Conservation (phyloP, 495 filamentous ascomycete genomes). For the Evernia prunastri region DNA sequence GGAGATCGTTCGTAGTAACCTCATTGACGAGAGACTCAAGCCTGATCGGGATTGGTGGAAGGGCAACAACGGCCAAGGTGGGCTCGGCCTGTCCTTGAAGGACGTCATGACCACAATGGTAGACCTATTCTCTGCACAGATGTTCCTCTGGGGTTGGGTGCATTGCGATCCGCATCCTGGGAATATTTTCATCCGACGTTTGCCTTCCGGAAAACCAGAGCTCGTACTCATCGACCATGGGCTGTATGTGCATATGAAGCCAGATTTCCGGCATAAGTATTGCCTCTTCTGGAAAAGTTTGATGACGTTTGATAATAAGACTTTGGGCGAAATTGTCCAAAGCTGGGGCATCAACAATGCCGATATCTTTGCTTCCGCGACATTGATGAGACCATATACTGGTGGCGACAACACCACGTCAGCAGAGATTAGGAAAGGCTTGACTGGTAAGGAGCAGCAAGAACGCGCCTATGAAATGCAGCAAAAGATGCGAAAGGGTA, state of each 20-base stretch:
- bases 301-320: conserved; percentile 85
- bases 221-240: conserved; percentile 96
- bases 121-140: conserved; percentile 89
- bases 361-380: conserved; percentile 86
- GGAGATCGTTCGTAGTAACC: conserved; percentile 37
- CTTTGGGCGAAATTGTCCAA: conserved; percentile 60
- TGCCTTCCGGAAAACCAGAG: conserved; percentile 74
- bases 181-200: conserved; percentile 89
- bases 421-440: conserved; percentile 54
- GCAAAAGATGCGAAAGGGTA: conserved; percentile 70
- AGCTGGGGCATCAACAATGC: conserved; percentile 82
- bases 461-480: conserved; percentile 77
- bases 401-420: conserved; percentile 68
- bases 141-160: conserved; percentile 91
- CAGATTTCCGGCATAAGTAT: conserved; percentile 82
- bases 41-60: conserved; percentile 75
- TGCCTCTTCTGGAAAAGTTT: conserved; percentile 88
- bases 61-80: conserved; percentile 61
- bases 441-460: conserved; percentile 46
- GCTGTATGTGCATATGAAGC: conserved; percentile 84
- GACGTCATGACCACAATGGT: conserved; percentile 95
- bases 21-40: conserved; percentile 55
- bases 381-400: conserved; percentile 81
- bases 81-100: conserved; percentile 72
- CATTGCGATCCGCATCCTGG: conserved; percentile 96